phyloP scores from a whole-genome alignment of 805 yeast species.

The Limtongozyma cylindracea region DNA sequence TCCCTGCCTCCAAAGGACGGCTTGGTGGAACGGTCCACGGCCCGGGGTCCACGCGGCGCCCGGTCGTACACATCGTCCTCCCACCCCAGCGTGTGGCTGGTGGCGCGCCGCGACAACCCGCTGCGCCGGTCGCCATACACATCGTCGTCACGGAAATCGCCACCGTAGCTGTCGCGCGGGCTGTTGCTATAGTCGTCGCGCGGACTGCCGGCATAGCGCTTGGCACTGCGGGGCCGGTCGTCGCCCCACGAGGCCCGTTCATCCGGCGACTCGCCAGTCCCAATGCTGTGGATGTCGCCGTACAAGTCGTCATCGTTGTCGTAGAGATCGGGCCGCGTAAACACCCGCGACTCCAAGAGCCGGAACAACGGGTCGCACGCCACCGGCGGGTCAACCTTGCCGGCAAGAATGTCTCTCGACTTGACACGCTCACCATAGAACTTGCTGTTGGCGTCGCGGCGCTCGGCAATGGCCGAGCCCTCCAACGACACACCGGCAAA shows the following conservation, averaged over 20 bases:
- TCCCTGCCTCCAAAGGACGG: constrained; percentile 13
- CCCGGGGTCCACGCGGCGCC: constrained; percentile 11
- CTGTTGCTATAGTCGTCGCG: background rate
- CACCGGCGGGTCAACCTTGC: constrained; percentile 83
- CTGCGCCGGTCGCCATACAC: too few relatives aligned
- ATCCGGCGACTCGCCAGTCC: constrained; percentile 24
- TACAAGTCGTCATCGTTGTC: constrained; percentile 42
- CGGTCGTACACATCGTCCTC: constrained; percentile 68
- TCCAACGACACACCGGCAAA: constrained; percentile 95
- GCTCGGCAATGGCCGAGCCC: constrained; percentile 89
- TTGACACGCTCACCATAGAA: constrained; percentile 79
- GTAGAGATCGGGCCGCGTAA: constrained; percentile 28
- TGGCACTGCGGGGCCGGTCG: constrained; percentile 12
- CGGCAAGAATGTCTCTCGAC: constrained; percentile 64
- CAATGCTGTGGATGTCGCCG: constrained; percentile 51
- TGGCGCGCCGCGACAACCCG: constrained; percentile 3
- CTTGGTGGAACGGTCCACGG: constrained; percentile 12
- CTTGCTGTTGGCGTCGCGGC: constrained; percentile 91
- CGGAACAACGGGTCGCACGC: constrained; percentile 73
- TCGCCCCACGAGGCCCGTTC: too few relatives aligned
- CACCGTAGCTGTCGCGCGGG: constrained; percentile 1
- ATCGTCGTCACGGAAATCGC: constrained; percentile 1
- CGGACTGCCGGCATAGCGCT: constrained; percentile 1
- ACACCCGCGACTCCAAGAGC: constrained; percentile 67
- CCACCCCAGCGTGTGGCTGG: too few relatives aligned